Evolutionary conservation across 2,329 filamentous ascomycete genomes (phyloP), one percentile per base, ranked within the genome.

Genomic region (Orbilia blumenaviensis): DNA sequence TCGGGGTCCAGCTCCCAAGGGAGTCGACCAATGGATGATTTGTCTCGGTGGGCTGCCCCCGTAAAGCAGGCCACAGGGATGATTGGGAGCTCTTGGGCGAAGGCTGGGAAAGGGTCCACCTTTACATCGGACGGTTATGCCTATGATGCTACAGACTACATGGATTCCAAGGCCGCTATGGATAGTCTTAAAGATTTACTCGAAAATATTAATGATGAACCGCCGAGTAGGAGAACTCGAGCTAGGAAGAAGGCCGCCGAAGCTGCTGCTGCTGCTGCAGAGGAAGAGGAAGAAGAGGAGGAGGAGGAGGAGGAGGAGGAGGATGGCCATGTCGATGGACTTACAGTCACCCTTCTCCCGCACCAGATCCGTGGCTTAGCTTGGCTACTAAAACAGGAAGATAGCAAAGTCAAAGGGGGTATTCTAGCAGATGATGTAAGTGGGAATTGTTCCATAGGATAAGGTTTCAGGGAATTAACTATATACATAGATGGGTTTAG

Each of bases 321-420:
- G 46, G 89, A 90, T 81, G 90, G 87, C 60, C 88, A 84, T 77
- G 86, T 97, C 0, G 90, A 93, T 64, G 95, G 94, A 0, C 87
- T 99, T 76, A 91, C 90, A 67, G 92, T 98, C 75, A 94, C 91
- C 80, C 86, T 99, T 1, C 86, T 99, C 0, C 94, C 94, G 3
- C 95, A 99, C 83, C 95, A 99, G 83, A 89, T 97, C 12, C 92
- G 97, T 67, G 95, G 95, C 80, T 91, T 98, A 0, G 89, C 90
- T 68, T 99, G 95, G 94, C 97, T 99, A 93, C 90, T 88, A 67
- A 92, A 94, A 73, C 93, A 96, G 80, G 95, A 99, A 83, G 89
- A 93, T 9, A 94, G 94, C 1, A 89, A 89, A 16, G 89, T 92
- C 76, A 95, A 96, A 80, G 95, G 95, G 36, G 95, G 95, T 16